These are phyloP conservation scores for Phaeosphaeriaceae sp. DNA, from an alignment of 2,329 filamentous ascomycete species.

Conservation along the genomic window DNA sequence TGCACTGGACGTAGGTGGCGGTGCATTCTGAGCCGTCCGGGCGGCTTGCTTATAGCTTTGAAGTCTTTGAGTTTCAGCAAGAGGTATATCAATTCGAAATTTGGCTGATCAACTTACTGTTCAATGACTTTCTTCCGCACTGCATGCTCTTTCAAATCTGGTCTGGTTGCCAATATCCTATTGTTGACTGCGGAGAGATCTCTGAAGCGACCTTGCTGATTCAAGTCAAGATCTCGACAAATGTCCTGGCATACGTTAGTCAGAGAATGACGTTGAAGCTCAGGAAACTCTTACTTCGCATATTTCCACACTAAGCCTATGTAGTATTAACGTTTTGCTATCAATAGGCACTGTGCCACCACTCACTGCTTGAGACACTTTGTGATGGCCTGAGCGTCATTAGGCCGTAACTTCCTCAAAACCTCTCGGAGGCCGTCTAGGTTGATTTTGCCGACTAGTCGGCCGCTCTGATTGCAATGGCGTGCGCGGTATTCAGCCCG, in stretches of 20 bases:
- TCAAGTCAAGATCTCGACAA: not conserved
- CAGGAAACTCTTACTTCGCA: not conserved
- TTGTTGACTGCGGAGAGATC: not conserved
- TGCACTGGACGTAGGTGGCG: too few species aligned
- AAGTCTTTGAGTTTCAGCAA: too few species aligned
- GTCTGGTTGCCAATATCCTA: not conserved
- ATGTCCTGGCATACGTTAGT: not conserved
- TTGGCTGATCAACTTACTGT: too few species aligned
- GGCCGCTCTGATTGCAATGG: not conserved
- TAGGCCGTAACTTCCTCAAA: not conserved
- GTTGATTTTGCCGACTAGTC: not conserved
- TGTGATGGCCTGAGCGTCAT: not conserved
- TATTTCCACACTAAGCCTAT: not conserved
- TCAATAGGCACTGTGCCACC: not conserved
- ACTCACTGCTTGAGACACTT: not conserved
- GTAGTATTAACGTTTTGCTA: not conserved
- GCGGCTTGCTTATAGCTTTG: too few species aligned
- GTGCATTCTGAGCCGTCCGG: too few species aligned
- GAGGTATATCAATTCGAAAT: too few species aligned
- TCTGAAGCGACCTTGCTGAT: not conserved
- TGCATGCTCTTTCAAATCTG: not conserved
- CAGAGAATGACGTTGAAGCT: not conserved
- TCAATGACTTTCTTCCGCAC: too few species aligned
- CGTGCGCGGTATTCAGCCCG: not conserved
- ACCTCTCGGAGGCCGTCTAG: not conserved